phyloP scores from a whole-genome alignment of 2,329 filamentous ascomycete genomes.

The Coniochaeta sp. region DNA sequence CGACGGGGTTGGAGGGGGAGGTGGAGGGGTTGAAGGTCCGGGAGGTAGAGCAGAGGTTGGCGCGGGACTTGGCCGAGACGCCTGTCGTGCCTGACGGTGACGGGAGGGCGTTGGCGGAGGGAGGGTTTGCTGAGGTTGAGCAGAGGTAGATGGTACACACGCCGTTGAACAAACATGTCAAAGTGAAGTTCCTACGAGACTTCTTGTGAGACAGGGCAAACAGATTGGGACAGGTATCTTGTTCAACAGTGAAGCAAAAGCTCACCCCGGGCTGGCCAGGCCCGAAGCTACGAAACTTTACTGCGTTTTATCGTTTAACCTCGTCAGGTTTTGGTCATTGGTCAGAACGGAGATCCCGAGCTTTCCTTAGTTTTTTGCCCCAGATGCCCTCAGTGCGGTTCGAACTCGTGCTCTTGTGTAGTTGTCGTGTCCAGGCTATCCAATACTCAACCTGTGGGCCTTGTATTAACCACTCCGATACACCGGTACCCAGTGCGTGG shows the following conservation, averaged over 20 bases:
- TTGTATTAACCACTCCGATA: background rate
- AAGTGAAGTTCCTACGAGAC: background rate
- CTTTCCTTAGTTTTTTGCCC: background rate
- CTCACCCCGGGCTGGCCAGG: background rate
- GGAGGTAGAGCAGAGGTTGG: conserved; percentile 26
- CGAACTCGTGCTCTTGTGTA: background rate
- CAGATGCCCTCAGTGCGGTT: background rate
- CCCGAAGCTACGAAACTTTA: background rate
- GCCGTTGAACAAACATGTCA: background rate
- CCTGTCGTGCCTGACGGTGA: conserved; percentile 38
- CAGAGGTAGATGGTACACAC: background rate
- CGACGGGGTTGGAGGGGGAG: conserved; percentile 34
- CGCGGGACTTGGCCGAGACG: conserved; percentile 40
- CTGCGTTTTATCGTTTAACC: background rate
- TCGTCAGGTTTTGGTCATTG: no score
- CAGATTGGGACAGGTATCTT: background rate
- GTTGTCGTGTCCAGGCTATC: no score
- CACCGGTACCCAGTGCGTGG: background rate
- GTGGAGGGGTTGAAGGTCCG: conserved; percentile 16
- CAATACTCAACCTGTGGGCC: background rate
- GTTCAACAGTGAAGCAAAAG: background rate
- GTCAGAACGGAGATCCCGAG: background rate
- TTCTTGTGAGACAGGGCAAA: background rate
- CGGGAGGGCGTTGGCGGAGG: conserved; percentile 43
- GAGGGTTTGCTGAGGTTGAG: conserved; percentile 45